Base-by-base conservation (phyloP, 805 yeast genomes). In the Yarrowia keelungensis region DNA sequence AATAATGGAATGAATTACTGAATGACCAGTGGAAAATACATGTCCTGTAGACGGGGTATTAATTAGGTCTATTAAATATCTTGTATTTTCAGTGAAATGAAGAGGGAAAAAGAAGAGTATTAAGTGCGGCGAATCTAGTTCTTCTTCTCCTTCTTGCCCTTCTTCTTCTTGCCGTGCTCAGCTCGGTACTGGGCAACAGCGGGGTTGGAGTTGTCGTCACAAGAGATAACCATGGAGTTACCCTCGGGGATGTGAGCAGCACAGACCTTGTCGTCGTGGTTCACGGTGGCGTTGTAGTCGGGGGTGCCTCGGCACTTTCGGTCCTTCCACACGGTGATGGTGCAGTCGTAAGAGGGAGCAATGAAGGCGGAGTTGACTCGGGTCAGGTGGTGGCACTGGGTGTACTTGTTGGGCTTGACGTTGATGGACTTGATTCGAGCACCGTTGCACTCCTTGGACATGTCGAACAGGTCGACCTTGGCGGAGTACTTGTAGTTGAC, bases 401-500 rank as follows among this genome's bases (percentile, higher is more conserved):
- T 46, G 67, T 61, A 61, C 54, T 61, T 61, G 53, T 61, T 61
- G 67, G 67, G 67, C 53, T 46, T 61, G 46, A 65, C 49, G 68
- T 65, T 65, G 67, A 53, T 65, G 66, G 68, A 50, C 67, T 65
- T 51, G 68, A 51, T 65, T 43, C 67, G 47, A 26, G 68, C 68
- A 3, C 68, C 68, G 66, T 65, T 65, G 67, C 67, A 61, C 54
- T 47, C 54, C 22, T 14, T 19, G 45, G 67, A 61, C 54, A 46
- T 61, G 54, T 46, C 53, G 53, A 61, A 61, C 36, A 61, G 45
- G 22, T 61, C 67, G 45, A 61, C 67, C 67, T 61, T 61, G 67
- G 67, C 67, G 46, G 67, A 61, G 67, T 61, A 61, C 67, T 61
- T 61, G 67, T 61, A 61, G 67, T 61, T 61, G 67, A 61, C 67